Percentiles rank a stretch among this genome's conserved stretches.
These are phyloP conservation scores for Medicago lupulina DNA, from an alignment of 306 rosid species.

Conservation along the genomic window DNA sequence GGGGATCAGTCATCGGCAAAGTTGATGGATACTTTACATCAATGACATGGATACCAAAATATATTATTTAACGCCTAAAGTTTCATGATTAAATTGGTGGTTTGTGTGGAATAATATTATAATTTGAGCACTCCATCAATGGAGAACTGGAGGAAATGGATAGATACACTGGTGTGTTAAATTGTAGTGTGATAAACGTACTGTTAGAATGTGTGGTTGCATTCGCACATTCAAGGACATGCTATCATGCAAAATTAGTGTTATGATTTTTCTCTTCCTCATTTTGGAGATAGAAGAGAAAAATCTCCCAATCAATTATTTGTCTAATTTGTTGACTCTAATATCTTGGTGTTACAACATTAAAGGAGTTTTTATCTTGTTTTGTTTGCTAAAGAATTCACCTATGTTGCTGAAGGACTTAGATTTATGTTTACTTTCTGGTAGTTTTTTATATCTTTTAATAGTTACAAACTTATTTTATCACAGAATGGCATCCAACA, in stretches of 20 bases:
- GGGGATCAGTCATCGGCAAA: too few relatives aligned
- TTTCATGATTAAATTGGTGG: neutral
- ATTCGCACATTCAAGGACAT: neutral
- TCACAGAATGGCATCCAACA: conserved; percentile 72
- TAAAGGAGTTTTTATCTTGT: too few relatives aligned
- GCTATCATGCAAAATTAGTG: neutral
- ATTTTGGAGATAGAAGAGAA: conserved; percentile 13
- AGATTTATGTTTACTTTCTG: conserved; percentile 20
- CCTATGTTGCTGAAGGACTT: neutral
- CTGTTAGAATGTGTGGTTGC: neutral
- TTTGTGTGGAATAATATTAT: neutral
- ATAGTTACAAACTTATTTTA: conserved; percentile 18
- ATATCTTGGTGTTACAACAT: neutral
- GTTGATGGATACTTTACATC: too few relatives aligned
- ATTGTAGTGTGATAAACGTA: conserved; percentile 18
- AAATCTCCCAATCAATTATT: neutral
- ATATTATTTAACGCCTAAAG: neutral
- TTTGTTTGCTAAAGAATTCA: neutral
- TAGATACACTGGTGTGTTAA: neutral
- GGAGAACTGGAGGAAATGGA: neutral
- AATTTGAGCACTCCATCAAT: neutral
- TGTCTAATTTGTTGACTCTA: neutral
- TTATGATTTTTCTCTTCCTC: neutral
- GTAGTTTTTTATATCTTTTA: neutral
- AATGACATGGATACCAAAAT: too few relatives aligned